Base-by-base conservation (phyloP, 805 yeast species). In the Kluyveromyces nonfermentans region DNA sequence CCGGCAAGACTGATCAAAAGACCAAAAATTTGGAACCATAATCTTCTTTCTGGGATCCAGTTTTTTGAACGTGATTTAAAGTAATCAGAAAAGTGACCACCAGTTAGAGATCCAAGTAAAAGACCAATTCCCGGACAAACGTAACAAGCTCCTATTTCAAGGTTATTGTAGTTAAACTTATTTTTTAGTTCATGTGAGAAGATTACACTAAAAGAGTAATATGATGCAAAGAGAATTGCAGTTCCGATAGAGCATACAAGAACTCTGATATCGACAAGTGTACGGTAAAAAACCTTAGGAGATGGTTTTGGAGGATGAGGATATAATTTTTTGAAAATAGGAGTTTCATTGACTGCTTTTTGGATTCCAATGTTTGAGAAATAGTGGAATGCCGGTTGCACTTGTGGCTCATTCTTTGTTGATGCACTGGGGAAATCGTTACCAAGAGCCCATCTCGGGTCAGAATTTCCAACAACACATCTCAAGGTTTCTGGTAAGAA, bases 401-500 rank as follows among this genome's bases (percentile, higher is more conserved):
- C 15, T 34, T 16, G 20, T 7, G 21, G 14, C 25, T 33, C 28
- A 15, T 31, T n/a, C 7, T 30, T 31, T 4, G 37, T 12, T 19
- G 36, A 17, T 9, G 37, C 14, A 16, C 21, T n/a, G 7, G 35
- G 33, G 32, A 32, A n/a, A 20, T 33, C 35, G 33, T 39, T 19
- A 32, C 50, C 21, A 12, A 35, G 31, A 9, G 31, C 33, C 67
- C 68, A 63, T 18, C 48, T 46, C 22, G 56, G 56, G 40, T 67
- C 76, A 5, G 77, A 78, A 49, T 74, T 65, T 15, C 77, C 77
- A 41, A 81, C 85, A 35, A 76, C 76, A 35, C 69, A 68, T 42
- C 89, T 68, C 36, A 86, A 65, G 0, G 96, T 88, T 56, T 88
- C 97, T 1, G 97, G 96, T 15, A 87, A 65, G 5, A 72, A 65